A percentile compares a stretch with the other conserved stretches of the same genome.
Evolutionary conservation across 306 rosid species (phyloP).

Genomic region (Urtica urens): DNA sequence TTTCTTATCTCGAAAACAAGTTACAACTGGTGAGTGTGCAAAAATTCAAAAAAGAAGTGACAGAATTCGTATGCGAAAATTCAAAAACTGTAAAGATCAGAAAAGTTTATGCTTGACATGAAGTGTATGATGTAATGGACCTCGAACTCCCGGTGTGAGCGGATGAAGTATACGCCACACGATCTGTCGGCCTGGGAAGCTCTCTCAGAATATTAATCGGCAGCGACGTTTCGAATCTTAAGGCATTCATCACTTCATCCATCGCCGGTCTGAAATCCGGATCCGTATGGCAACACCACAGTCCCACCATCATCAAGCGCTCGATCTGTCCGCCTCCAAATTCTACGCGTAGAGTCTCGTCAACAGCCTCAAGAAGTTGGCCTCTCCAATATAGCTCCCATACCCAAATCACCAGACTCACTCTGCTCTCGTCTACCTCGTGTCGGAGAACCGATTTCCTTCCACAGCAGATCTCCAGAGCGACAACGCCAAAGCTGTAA

Average conservation of each 20-base stretch:
- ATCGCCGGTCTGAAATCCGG: constrained; percentile 37
- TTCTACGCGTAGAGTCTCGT: constrained; percentile 22
- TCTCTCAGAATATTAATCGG: constrained; percentile 37
- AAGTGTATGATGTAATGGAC: too few species aligned
- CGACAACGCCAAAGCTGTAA: constrained; percentile 61
- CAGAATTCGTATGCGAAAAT: too few species aligned
- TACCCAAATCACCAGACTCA: constrained; percentile 52
- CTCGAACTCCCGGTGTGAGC: constrained; percentile 20
- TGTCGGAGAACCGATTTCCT: constrained; percentile 40
- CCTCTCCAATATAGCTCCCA: constrained; percentile 62
- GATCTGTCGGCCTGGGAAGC: constrained; percentile 47
- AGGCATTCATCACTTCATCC: constrained; percentile 49
- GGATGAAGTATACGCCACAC: constrained; percentile 38
- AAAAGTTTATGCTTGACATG: too few species aligned
- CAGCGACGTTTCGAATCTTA: constrained; percentile 32
- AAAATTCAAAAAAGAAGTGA: too few species aligned
- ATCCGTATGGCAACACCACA: constrained; percentile 75
- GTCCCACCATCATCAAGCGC: constrained; percentile 42
- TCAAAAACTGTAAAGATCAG: too few species aligned
- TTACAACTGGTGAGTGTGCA: too few species aligned
- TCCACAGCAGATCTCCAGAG: constrained; percentile 58
- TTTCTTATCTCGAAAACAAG: too few species aligned
- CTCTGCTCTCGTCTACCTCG: constrained; percentile 30
- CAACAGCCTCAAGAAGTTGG: constrained; percentile 33
- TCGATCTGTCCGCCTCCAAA: constrained; percentile 38